phyloP scores from a whole-genome alignment of 305 asterid genomes.

The Fraxinus sp. region DNA sequence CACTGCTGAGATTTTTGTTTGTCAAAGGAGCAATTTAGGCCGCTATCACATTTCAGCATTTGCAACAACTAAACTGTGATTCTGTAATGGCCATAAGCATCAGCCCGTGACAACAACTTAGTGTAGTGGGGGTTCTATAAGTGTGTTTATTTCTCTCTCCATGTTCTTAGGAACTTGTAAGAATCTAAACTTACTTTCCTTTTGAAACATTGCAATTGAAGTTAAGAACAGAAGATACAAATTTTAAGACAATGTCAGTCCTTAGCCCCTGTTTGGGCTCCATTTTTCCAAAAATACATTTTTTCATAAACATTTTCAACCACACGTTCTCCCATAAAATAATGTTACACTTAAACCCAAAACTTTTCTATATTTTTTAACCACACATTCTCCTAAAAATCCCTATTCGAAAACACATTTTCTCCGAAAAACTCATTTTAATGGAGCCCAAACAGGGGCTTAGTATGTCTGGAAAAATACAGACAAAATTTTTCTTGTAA shows the following conservation, averaged over 20 bases:
- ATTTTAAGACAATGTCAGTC: neutral
- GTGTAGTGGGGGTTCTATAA: neutral
- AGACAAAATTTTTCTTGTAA: neutral
- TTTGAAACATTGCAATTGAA: neutral
- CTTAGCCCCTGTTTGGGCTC: neutral
- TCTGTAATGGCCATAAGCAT: neutral
- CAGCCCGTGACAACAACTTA: neutral
- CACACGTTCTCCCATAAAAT: neutral
- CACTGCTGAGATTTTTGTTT: neutral
- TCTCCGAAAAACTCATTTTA: neutral
- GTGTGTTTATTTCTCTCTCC: neutral
- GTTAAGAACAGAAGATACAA: neutral
- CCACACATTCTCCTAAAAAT: neutral
- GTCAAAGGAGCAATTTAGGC: neutral
- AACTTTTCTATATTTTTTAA: neutral
- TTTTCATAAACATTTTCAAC: neutral
- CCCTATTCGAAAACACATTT: neutral
- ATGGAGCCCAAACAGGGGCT: neutral
- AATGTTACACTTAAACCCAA: neutral
- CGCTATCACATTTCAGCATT: neutral
- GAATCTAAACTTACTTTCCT: neutral
- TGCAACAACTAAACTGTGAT: neutral
- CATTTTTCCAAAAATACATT: neutral
- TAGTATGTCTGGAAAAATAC: neutral
- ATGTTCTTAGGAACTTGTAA: neutral